Conservation (phyloP, 1,284 basidiomycete species). For the Omphalotus olearius region DNA sequence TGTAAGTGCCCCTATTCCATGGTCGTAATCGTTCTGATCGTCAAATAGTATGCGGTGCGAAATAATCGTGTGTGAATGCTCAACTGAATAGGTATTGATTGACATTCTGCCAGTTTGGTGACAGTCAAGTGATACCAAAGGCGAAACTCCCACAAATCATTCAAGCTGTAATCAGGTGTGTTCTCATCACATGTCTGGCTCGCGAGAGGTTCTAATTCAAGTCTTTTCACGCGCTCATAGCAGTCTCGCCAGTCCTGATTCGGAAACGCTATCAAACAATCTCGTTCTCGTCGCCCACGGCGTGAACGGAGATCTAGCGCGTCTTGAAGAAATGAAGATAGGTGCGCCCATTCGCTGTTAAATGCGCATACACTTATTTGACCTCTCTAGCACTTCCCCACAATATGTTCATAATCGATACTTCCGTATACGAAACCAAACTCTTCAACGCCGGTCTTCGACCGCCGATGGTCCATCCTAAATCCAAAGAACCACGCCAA, state of each 20-base stretch:
- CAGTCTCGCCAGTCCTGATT: conserved; percentile 74
- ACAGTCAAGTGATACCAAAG: conserved; percentile 70
- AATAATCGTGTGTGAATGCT: conserved; percentile 17
- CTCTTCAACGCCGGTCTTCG: conserved; percentile 55
- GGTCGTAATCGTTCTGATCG: background rate
- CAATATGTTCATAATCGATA: conserved; percentile 72
- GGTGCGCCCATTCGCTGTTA: conserved; percentile 33
- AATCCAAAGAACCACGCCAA: conserved; percentile 44
- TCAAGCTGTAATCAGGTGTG: conserved; percentile 70
- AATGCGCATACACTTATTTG: background rate
- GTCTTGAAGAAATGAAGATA: conserved; percentile 72
- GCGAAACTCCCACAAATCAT: conserved; percentile 66
- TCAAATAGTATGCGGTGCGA: conserved; percentile 8
- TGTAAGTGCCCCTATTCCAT: conserved; percentile 37
- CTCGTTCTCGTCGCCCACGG: conserved; percentile 78
- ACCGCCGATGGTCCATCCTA: conserved; percentile 55
- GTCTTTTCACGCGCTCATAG: conserved; percentile 30
- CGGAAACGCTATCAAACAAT: conserved; percentile 65
- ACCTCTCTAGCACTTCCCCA: conserved; percentile 57
- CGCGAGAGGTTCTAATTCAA: no score
- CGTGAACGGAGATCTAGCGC: conserved; percentile 46
- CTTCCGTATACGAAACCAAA: conserved; percentile 54
- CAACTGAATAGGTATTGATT: background rate
- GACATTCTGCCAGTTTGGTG: conserved; percentile 55
- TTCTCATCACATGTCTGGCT: conserved; percentile 6